phyloP scores from a whole-genome alignment of 257 asterid genomes.

The Solanum piurae region DNA sequence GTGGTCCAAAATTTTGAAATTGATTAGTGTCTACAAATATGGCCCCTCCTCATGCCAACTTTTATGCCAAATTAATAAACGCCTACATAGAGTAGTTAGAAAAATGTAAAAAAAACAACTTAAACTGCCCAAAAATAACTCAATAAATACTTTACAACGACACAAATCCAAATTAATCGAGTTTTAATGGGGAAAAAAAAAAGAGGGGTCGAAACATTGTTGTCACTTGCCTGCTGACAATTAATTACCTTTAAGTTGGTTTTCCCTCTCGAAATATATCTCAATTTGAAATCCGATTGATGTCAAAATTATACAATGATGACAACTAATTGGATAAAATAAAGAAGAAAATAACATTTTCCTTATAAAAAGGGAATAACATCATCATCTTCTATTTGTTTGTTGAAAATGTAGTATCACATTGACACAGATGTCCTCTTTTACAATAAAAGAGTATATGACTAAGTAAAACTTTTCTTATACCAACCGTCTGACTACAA shows the following conservation, averaged over 20 bases:
- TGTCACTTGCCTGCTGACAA: neutral
- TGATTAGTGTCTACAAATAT: neutral
- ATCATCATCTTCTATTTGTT: neutral
- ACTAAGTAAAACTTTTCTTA: slow-evolving; percentile 2
- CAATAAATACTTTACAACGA: neutral
- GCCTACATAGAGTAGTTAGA: neutral
- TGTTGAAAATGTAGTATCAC: neutral
- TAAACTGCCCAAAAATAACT: neutral
- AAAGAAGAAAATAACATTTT: neutral
- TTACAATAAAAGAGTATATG: slow-evolving; percentile 5
- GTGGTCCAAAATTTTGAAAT: neutral
- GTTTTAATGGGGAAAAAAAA: no score
- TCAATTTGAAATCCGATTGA: neutral
- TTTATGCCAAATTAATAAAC: neutral
- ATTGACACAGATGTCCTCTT: slow-evolving; percentile 11
- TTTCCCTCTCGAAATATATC: neutral
- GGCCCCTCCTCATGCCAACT: neutral
- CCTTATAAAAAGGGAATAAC: neutral
- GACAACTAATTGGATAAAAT: neutral
- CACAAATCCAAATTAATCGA: neutral
- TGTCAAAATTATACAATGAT: neutral
- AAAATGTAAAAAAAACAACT: no score
- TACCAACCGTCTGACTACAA: slow-evolving; percentile 18
- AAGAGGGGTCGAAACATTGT: neutral
- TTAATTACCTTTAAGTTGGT: neutral